These are phyloP conservation scores for Orobanche coerulescens DNA, from an alignment of 257 asterid species.

Conservation along the genomic window DNA sequence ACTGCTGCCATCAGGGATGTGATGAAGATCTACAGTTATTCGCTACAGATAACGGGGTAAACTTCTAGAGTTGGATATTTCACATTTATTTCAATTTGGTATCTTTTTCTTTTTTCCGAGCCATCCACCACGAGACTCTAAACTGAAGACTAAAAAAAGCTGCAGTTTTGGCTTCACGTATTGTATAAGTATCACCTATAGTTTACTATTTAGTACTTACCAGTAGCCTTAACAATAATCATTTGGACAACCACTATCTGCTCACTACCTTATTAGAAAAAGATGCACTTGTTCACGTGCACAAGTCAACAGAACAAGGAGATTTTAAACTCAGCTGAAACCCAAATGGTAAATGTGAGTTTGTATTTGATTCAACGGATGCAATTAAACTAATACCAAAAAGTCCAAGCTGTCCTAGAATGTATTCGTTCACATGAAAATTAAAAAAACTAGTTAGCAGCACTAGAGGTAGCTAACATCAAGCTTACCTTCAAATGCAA, in stretches of 20 bases:
- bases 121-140: neutral
- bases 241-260: neutral
- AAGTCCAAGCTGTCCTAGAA: neutral
- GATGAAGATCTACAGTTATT: neutral
- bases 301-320: neutral
- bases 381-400: constrained; percentile 7
- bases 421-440: neutral
- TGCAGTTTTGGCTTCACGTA: constrained; percentile 5
- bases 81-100: neutral
- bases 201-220: too few relatives aligned
- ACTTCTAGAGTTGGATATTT: neutral
- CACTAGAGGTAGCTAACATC: constrained; percentile 2
- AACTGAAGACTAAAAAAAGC: constrained; percentile 4
- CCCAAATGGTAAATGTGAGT: constrained; percentile 1
- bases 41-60: neutral
- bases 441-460: neutral
- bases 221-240: constrained; percentile 9
- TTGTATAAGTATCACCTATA: neutral
- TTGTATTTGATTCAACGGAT: neutral
- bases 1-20: too few relatives aligned
- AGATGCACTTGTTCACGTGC: neutral
- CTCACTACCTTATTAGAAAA: neutral
- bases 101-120: neutral
- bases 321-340: neutral
- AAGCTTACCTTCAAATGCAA: constrained; percentile 71